Evolutionary conservation across 2,329 filamentous ascomycete genomes (phyloP).

Genomic region (Karstenula rhodostoma): DNA sequence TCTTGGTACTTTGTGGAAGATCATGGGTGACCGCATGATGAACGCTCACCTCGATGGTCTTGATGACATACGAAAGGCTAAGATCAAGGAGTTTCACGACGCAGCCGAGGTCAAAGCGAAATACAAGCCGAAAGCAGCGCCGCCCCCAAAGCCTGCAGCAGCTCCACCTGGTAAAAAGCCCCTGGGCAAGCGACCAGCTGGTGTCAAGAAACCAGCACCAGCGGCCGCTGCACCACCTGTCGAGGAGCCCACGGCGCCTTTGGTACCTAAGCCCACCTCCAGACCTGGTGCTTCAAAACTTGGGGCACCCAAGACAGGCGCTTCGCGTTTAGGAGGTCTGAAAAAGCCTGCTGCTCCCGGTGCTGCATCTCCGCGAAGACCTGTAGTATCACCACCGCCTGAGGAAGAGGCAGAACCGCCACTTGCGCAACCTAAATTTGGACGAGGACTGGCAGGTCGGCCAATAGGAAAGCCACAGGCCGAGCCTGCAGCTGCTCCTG

Average conservation of each 20-base stretch:
- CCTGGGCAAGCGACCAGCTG: constrained; percentile 61
- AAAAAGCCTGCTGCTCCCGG: constrained; percentile 50
- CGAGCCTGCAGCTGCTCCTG: constrained; percentile 62
- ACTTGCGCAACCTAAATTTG: constrained; percentile 66
- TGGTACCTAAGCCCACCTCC: constrained; percentile 67
- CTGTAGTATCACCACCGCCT: constrained; percentile 59
- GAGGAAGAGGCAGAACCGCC: constrained; percentile 56
- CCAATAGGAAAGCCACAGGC: constrained; percentile 86
- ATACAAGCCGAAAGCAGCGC: constrained; percentile 81
- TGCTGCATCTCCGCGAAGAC: constrained; percentile 46
- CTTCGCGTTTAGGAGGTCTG: constrained; percentile 50
- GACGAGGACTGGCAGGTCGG: constrained; percentile 81
- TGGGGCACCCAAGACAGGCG: constrained; percentile 49
- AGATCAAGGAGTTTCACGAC: constrained; percentile 92
- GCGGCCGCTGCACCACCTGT: constrained; percentile 46
- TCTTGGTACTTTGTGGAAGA: constrained; percentile 96
- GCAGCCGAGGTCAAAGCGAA: constrained; percentile 85
- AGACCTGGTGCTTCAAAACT: constrained; percentile 55
- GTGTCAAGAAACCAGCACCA: constrained; percentile 61
- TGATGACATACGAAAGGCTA: constrained; percentile 93
- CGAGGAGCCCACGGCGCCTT: constrained; percentile 61
- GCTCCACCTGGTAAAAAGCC: constrained; percentile 54
- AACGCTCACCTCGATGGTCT: constrained; percentile 87
- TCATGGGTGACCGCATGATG: constrained; percentile 96
- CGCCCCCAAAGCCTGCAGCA: constrained; percentile 65